These are phyloP conservation scores for Penicillium digitatum DNA, from an alignment of 2,329 filamentous ascomycete species.

Conservation along the genomic window DNA sequence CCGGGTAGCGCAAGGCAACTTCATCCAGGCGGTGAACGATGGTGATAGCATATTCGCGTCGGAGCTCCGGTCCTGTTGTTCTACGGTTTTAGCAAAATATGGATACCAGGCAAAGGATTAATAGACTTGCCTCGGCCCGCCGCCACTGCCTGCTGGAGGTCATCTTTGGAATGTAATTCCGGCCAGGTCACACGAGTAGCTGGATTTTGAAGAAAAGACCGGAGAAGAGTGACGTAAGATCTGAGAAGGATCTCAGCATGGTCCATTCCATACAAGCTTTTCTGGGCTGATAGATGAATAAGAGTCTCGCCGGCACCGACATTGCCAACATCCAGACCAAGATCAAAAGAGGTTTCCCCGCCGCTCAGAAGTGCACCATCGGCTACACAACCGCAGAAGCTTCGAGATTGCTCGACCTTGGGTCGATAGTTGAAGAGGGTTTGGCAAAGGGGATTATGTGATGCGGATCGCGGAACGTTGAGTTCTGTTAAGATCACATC, in stretches of 20 bases:
- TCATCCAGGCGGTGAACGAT: constrained; percentile 38
- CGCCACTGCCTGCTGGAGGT: constrained; percentile 15
- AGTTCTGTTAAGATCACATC: constrained; percentile 48
- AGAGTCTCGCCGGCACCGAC: constrained; percentile 16
- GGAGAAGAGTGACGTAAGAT: constrained; percentile 17
- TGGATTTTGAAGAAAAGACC: constrained; percentile 17
- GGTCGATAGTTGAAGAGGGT: constrained; percentile 48
- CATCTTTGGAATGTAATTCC: constrained; percentile 7
- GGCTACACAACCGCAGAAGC: constrained; percentile 15
- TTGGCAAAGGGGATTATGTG: constrained; percentile 50
- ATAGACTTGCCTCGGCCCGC: constrained; percentile 17
- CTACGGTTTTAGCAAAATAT: background rate
- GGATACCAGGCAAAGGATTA: background rate
- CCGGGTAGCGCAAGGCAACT: constrained; percentile 21
- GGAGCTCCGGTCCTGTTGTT: constrained; percentile 17
- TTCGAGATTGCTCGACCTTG: constrained; percentile 28
- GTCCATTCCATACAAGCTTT: constrained; percentile 29
- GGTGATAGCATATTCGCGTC: constrained; percentile 34
- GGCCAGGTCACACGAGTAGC: constrained; percentile 20
- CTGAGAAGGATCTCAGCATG: constrained; percentile 23
- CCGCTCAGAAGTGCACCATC: constrained; percentile 12
- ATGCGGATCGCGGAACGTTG: constrained; percentile 37
- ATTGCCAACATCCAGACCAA: constrained; percentile 41
- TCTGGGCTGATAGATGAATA: constrained; percentile 29
- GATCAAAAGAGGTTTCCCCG: constrained; percentile 32